These are phyloP conservation scores for Elsinoe ampelina DNA, from an alignment of 2,329 filamentous ascomycete species.

Conservation along the genomic window DNA sequence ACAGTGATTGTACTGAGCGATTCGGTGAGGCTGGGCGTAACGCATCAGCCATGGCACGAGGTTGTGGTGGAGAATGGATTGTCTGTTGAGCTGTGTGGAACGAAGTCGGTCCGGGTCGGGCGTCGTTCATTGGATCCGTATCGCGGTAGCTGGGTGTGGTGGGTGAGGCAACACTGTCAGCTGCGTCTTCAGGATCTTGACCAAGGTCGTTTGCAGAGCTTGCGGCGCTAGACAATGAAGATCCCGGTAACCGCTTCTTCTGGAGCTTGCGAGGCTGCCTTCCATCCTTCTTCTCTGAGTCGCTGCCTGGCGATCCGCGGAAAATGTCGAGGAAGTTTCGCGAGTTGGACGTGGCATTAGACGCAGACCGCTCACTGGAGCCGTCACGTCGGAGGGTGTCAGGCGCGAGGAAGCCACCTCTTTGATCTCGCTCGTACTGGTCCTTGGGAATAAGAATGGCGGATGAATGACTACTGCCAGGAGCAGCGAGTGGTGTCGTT, in stretches of 20 bases:
- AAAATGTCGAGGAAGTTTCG: conserved; percentile 55
- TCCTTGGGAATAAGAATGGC: conserved; percentile 20
- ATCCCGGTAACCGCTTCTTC: conserved; percentile 74
- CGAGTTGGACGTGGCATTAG: conserved; percentile 19
- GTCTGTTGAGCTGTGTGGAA: conserved; percentile 37
- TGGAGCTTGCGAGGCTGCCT: conserved; percentile 81
- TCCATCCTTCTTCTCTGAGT: conserved; percentile 47
- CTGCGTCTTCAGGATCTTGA: conserved; percentile 24
- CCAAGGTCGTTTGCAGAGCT: conserved; percentile 67
- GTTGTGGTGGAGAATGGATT: conserved; percentile 28
- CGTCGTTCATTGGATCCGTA: conserved; percentile 18
- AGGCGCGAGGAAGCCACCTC: conserved; percentile 19
- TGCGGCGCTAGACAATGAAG: conserved; percentile 76
- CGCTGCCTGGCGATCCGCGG: conserved; percentile 55
- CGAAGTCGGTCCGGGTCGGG: conserved; percentile 17
- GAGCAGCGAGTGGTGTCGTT: conserved; percentile 26
- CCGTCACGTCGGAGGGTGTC: conserved; percentile 20
- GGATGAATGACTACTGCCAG: conserved; percentile 24
- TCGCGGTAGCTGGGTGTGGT: conserved; percentile 19
- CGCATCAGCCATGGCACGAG: conserved; percentile 51
- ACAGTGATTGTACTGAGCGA: conserved; percentile 64
- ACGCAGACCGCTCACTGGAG: conserved; percentile 22
- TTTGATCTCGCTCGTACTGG: conserved; percentile 23
- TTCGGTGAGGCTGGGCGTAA: conserved; percentile 64
- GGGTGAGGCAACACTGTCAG: conserved; percentile 27